Percentiles rank a stretch among this genome's conserved stretches.
phyloP scores from a whole-genome alignment of 2,329 filamentous ascomycete genomes.

The Clonostachys rosea region DNA sequence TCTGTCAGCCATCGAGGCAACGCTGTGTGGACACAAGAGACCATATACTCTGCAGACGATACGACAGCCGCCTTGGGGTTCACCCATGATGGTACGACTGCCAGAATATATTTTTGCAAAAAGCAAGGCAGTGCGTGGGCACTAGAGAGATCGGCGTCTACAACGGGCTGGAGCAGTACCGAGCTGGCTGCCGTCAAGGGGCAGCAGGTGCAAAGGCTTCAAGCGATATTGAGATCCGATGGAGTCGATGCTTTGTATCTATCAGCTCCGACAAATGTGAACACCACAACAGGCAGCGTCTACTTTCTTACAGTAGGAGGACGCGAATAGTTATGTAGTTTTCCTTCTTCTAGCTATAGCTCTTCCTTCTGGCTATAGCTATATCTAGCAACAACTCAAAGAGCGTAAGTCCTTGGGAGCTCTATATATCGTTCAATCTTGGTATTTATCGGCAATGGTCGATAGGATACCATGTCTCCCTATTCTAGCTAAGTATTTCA shows the following conservation, averaged over 20 bases:
- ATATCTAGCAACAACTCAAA: too few relatives aligned
- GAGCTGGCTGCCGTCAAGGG: slow-evolving; percentile 5
- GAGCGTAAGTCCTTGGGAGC: too few relatives aligned
- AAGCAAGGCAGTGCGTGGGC: slow-evolving; percentile 8
- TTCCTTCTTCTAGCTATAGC: too few relatives aligned
- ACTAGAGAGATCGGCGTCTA: slow-evolving; percentile 6
- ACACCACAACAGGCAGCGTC: slow-evolving; percentile 8
- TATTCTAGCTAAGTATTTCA: too few relatives aligned
- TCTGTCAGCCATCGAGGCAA: slow-evolving; percentile 7
- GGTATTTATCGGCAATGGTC: too few relatives aligned
- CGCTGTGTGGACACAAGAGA: slow-evolving; percentile 9
- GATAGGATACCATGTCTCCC: too few relatives aligned
- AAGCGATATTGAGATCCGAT: slow-evolving; percentile 8
- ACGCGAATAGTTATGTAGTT: too few relatives aligned
- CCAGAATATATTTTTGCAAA: slow-evolving; percentile 11
- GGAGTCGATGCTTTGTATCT: slow-evolving; percentile 10
- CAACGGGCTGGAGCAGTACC: slow-evolving; percentile 5
- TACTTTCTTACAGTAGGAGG: slow-evolving; percentile 1
- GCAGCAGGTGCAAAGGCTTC: slow-evolving; percentile 8
- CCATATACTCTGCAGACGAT: slow-evolving; percentile 6
- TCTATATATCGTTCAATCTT: too few relatives aligned
- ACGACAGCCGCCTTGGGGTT: slow-evolving; percentile 10
- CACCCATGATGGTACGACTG: slow-evolving; percentile 8
- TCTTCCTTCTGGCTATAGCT: too few relatives aligned
- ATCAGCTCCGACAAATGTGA: slow-evolving; percentile 8